A percentile compares a stretch with the other conserved stretches of the same genome.
These are phyloP conservation scores for Pythium rhizo-oryzae DNA, from an alignment of 352 stramenopile genomes.

Conservation along the genomic window DNA sequence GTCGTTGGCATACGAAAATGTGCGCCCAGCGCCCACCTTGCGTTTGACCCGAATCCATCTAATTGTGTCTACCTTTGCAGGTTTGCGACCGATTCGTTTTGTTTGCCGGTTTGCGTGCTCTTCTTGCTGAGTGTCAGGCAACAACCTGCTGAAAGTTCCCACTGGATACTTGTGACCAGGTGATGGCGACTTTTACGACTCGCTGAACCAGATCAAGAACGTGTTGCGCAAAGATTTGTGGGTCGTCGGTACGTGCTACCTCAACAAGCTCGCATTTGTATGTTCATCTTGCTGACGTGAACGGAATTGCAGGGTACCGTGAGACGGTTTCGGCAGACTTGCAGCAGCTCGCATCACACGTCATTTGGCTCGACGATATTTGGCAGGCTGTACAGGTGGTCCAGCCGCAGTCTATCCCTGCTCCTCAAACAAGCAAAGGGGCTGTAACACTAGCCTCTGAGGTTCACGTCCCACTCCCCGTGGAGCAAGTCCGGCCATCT, in stretches of 20 bases:
- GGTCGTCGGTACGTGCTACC: constrained; percentile 64
- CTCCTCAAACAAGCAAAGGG: neutral
- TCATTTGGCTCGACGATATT: constrained; percentile 78
- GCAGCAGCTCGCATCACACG: constrained; percentile 72
- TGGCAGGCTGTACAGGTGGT: constrained; percentile 34
- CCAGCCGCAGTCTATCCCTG: neutral
- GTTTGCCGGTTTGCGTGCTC: constrained; percentile 55
- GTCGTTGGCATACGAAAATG: constrained; percentile 84
- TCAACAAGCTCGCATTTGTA: neutral
- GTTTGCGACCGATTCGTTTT: constrained; percentile 84
- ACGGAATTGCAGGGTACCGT: constrained; percentile 54
- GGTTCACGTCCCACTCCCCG: neutral
- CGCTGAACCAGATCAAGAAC: constrained; percentile 79
- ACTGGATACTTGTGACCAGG: constrained; percentile 37
- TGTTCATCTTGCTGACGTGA: neutral
- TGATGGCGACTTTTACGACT: constrained; percentile 88
- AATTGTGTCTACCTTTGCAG: constrained; percentile 30
- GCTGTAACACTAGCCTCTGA: neutral
- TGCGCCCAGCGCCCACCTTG: constrained; percentile 24
- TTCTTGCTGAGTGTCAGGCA: neutral
- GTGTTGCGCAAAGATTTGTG: constrained; percentile 84
- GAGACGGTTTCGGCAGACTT: constrained; percentile 75
- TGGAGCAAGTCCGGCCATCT: neutral
- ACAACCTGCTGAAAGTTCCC: neutral
- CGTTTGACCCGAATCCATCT: neutral